phyloP scores from a whole-genome alignment of 768 basidiomycete genomes.

The Lentinula sp. region DNA sequence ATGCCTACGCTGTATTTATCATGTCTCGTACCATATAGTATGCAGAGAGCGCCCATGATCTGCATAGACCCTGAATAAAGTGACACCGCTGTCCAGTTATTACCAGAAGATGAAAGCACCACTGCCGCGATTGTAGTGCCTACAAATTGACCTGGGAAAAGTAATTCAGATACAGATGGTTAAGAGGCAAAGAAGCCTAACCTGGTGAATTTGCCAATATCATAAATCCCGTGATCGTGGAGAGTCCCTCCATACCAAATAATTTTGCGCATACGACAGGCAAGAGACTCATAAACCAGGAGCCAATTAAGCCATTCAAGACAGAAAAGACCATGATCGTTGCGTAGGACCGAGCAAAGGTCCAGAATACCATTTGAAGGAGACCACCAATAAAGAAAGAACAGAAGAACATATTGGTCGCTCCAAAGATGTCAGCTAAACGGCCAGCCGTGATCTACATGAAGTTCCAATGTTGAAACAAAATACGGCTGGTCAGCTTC shows the following conservation, averaged over 20 bases:
- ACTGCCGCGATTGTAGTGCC: slow-evolving; percentile 26
- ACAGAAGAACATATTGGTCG: slow-evolving; percentile 32
- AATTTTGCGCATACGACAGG: slow-evolving; percentile 24
- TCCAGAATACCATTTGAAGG: slow-evolving; percentile 32
- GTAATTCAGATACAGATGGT: not conserved
- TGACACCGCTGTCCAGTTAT: slow-evolving; percentile 25
- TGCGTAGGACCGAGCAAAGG: slow-evolving; percentile 24
- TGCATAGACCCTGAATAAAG: slow-evolving; percentile 22
- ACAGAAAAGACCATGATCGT: slow-evolving; percentile 24
- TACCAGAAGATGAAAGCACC: slow-evolving; percentile 20
- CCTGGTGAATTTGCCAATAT: slow-evolving; percentile 17
- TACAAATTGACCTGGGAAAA: slow-evolving; percentile 19
- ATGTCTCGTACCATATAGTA: slow-evolving; percentile 20
- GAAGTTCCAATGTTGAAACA: not conserved
- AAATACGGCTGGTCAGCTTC: not conserved
- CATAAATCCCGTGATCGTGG: slow-evolving; percentile 20
- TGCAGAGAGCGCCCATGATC: slow-evolving; percentile 20
- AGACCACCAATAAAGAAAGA: slow-evolving; percentile 26
- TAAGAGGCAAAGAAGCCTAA: not conserved
- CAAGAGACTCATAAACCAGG: slow-evolving; percentile 26
- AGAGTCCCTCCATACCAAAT: slow-evolving; percentile 17
- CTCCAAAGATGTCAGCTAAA: slow-evolving; percentile 30
- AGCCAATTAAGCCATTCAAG: slow-evolving; percentile 27
- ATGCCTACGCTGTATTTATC: not conserved
- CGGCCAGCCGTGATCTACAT: slow-evolving; percentile 26